These are phyloP conservation scores for Hirschioporus abietinus DNA, from an alignment of 768 basidiomycete species.

Conservation along the genomic window DNA sequence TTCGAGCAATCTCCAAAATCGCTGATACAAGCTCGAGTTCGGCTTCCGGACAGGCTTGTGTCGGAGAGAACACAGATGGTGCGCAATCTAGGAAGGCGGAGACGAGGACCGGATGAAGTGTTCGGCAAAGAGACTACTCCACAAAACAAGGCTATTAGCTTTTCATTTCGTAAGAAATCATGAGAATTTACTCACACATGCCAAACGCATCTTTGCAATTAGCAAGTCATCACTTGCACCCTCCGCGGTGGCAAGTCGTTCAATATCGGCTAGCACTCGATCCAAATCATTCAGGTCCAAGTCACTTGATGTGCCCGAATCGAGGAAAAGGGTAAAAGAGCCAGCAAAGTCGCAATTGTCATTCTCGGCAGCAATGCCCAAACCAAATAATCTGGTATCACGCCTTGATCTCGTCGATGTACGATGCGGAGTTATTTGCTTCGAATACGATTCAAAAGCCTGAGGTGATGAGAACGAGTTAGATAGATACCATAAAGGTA, in stretches of 20 bases:
- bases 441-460: constrained; percentile 45
- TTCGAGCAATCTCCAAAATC: constrained; percentile 50
- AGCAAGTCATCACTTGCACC: background rate
- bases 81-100: constrained; percentile 87
- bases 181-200: background rate
- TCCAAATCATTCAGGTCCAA: background rate
- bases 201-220: background rate
- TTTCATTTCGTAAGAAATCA: background rate
- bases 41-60: constrained; percentile 48
- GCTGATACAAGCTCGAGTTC: constrained; percentile 57
- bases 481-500: constrained; percentile 60
- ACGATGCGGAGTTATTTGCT: background rate
- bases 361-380: constrained; percentile 31
- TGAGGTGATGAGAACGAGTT: constrained; percentile 49
- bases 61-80: constrained; percentile 73
- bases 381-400: constrained; percentile 25
- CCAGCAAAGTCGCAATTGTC: constrained; percentile 30
- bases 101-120: constrained; percentile 73
- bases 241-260: background rate
- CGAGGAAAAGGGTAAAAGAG: constrained; percentile 5
- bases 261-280: constrained; percentile 1
- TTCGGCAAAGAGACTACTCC: constrained; percentile 43
- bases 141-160: background rate
- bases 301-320: background rate
- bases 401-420: constrained; percentile 1